Conservation (phyloP, 2,329 filamentous ascomycete species). For the Colletotrichum eleusines region DNA sequence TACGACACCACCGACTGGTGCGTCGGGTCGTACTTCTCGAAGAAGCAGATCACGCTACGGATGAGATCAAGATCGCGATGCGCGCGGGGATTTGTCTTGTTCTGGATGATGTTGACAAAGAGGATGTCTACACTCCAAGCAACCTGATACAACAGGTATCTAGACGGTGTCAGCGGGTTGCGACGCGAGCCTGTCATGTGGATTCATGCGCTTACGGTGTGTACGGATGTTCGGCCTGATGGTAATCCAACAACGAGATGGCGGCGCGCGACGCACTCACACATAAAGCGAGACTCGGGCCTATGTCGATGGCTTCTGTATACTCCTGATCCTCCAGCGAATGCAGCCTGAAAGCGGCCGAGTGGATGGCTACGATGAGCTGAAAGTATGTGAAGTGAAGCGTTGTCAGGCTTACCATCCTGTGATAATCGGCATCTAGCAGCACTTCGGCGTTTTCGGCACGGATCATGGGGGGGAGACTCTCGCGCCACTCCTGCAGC, state of each 20-base stretch:
- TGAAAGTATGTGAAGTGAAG: slow-evolving; percentile 39
- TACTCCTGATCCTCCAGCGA: slow-evolving; percentile 28
- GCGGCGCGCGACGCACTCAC: slow-evolving; percentile 34
- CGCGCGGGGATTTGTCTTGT: slow-evolving; percentile 26
- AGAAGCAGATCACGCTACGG: slow-evolving; percentile 34
- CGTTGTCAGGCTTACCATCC: slow-evolving; percentile 27
- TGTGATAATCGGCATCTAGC: slow-evolving; percentile 31
- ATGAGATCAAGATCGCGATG: slow-evolving; percentile 37
- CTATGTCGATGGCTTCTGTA: slow-evolving; percentile 21
- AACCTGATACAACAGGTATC: slow-evolving; percentile 30
- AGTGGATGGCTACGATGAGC: slow-evolving; percentile 36
- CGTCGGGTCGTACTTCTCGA: slow-evolving; percentile 31
- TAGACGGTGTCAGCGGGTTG: background rate
- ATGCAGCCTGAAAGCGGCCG: slow-evolving; percentile 26
- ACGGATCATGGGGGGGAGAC: slow-evolving; percentile 37
- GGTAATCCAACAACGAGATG: slow-evolving; percentile 35
- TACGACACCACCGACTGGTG: slow-evolving; percentile 28
- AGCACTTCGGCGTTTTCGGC: slow-evolving; percentile 30
- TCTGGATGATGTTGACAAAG: slow-evolving; percentile 36
- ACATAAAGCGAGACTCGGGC: slow-evolving; percentile 21
- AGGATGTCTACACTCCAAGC: slow-evolving; percentile 38
- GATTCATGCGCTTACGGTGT: slow-evolving; percentile 12
- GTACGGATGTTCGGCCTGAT: slow-evolving; percentile 29
- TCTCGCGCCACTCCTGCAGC: slow-evolving; percentile 36
- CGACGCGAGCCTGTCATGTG: background rate